A percentile compares a stretch with the other conserved stretches of the same genome.
Evolutionary conservation across 2,329 filamentous ascomycete species (phyloP).

Genomic region (Neocatenulostroma microsporum): DNA sequence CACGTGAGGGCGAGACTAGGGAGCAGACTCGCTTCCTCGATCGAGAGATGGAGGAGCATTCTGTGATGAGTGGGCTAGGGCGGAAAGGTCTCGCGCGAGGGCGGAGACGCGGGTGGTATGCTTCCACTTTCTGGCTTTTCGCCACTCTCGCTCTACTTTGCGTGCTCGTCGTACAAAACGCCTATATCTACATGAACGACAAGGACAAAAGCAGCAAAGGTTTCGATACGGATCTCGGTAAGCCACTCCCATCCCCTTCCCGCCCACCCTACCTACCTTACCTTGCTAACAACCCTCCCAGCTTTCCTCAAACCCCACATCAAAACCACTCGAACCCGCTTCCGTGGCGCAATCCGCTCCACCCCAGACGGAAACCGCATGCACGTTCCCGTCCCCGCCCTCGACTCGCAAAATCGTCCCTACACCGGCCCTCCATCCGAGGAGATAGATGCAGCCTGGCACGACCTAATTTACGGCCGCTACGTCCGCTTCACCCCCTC

Average conservation of each 20-base stretch:
- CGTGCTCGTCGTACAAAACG: conserved; percentile 4
- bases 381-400: conserved; percentile 7
- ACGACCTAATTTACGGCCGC: conserved; percentile 8
- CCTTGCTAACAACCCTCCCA: neutral
- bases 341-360: conserved; percentile 6
- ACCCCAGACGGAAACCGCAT: conserved; percentile 4
- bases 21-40: too few species aligned
- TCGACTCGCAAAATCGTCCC: conserved; percentile 6
- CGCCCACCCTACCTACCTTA: neutral
- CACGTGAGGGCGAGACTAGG: too few species aligned
- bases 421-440: conserved; percentile 7
- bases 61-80: too few species aligned
- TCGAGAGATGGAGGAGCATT: too few species aligned
- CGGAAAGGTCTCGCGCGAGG: too few species aligned
- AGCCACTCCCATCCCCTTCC: neutral
- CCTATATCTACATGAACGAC: neutral
- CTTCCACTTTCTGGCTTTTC: conserved; percentile 4
- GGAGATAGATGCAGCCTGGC: conserved; percentile 9
- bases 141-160: conserved; percentile 3
- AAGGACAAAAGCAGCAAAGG: too few species aligned
- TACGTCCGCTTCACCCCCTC: conserved; percentile 7
- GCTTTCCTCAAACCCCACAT: conserved; percentile 6
- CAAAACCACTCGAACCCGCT: conserved; percentile 4
- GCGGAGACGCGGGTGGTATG: too few species aligned
- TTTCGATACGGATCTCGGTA: conserved; percentile 5